phyloP scores from a whole-genome alignment of 106 monocot species.

The Dendrobium officinale region DNA sequence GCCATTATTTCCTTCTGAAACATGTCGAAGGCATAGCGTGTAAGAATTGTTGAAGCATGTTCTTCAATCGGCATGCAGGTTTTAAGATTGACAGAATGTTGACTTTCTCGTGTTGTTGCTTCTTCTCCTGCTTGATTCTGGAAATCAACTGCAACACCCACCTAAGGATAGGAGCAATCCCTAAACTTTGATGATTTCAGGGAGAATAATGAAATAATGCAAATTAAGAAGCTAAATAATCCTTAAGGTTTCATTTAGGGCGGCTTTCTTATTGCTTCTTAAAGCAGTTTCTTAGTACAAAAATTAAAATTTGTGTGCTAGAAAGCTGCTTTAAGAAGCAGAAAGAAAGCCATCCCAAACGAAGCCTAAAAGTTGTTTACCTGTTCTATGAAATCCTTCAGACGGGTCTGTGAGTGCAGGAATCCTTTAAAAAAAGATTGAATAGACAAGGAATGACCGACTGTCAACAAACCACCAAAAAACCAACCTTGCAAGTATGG shows the following conservation, averaged over 20 bases:
- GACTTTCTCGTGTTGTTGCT: constrained; percentile 42
- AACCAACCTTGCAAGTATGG: constrained; percentile 66
- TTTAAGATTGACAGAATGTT: constrained; percentile 37
- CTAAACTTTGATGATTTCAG: not conserved
- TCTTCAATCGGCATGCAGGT: constrained; percentile 83
- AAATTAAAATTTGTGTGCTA: too few species aligned
- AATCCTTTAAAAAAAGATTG: constrained; percentile 71
- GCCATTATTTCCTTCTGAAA: constrained; percentile 69
- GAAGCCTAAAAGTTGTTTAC: constrained; percentile 17
- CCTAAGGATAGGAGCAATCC: constrained; percentile 26
- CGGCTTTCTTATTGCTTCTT: too few species aligned
- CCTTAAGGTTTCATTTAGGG: too few species aligned
- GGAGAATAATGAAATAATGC: not conserved
- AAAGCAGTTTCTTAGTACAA: too few species aligned
- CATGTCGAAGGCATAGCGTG: constrained; percentile 58
- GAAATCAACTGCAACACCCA: constrained; percentile 74
- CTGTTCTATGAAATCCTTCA: constrained; percentile 79
- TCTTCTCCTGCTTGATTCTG: constrained; percentile 82
- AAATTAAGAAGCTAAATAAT: too few species aligned
- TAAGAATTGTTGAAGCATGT: constrained; percentile 68
- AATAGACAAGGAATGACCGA: constrained; percentile 26
- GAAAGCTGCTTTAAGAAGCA: too few species aligned
- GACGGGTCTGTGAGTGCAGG: constrained; percentile 57
- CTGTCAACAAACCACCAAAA: constrained; percentile 50
- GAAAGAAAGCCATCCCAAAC: too few species aligned